Evolutionary conservation across 106 monocot species (phyloP).

Genomic region (Allium fistulosum): DNA sequence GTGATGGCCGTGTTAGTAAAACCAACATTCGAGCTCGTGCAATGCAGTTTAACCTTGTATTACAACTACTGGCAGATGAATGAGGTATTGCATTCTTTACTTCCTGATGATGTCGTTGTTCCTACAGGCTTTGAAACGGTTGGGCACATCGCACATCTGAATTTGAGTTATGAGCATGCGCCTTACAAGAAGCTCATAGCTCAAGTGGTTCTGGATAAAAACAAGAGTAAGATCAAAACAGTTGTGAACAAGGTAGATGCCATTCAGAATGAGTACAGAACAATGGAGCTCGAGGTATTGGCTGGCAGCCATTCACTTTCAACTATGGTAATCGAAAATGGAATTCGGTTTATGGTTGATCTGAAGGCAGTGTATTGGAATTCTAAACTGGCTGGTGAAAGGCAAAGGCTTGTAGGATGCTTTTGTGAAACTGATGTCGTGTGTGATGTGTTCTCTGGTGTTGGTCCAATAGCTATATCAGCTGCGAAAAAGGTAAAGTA

Average conservation of each 20-base stretch:
- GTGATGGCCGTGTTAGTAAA: constrained; percentile 56
- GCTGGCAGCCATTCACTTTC: constrained; percentile 92
- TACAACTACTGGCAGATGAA: constrained; percentile 92
- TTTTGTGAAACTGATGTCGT: constrained; percentile 72
- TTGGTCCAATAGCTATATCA: constrained; percentile 83
- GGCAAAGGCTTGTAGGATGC: constrained; percentile 62
- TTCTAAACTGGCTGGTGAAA: constrained; percentile 84
- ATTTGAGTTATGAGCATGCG: constrained; percentile 80
- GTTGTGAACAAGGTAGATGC: constrained; percentile 92
- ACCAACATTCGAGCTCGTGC: constrained; percentile 45
- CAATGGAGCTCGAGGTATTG: constrained; percentile 92
- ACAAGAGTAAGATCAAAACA: constrained; percentile 86
- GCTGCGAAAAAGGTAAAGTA: constrained; percentile 86
- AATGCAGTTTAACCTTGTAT: constrained; percentile 67
- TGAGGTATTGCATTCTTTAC: constrained; percentile 77
- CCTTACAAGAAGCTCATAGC: constrained; percentile 86
- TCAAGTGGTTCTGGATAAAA: constrained; percentile 93
- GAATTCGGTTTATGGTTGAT: constrained; percentile 80
- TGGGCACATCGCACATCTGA: constrained; percentile 94
- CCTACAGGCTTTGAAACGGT: constrained; percentile 91
- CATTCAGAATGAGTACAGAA: constrained; percentile 91
- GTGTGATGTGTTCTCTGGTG: constrained; percentile 94
- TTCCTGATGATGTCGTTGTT: constrained; percentile 61
- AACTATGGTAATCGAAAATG: constrained; percentile 80
- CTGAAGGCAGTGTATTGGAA: constrained; percentile 93